Evolutionary conservation across 495 filamentous ascomycete species (phyloP), one percentile per base, ranked within the genome.

Genomic region (Penicillium silybi): DNA sequence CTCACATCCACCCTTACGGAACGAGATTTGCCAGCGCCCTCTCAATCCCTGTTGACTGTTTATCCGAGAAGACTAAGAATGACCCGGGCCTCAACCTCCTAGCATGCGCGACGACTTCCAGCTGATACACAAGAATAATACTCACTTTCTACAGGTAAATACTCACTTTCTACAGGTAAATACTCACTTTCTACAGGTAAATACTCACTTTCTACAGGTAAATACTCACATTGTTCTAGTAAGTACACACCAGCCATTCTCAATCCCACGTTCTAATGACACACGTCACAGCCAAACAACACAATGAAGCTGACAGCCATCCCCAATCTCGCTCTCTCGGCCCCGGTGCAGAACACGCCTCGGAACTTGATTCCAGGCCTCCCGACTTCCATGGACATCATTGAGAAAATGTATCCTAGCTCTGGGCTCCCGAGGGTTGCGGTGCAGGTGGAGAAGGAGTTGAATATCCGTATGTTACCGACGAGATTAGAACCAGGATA

Each of bases 281-380:
- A 5, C 10, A 32, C 4, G 3, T 32, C 2, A 32, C 11, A 32
- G 29, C 11, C 29, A 32, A 32, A 11, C 29, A 5, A 17, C 43
- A 58, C 16, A 25, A 61, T 58, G 54, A 61, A 61, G 38, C 35
- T 58, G 13, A 49, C 54, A n/a, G n/a, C 54, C 9, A 50, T 61
- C 34, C 22, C 58, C 46, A 11, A 26, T 59, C 4, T 56, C 38
- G 1, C 18, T 61, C 52, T 56, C 58, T 5, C 57, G 13, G 45
- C 46, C 16, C 58, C 54, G 10, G 26, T 62, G 4, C 40, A 41
- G 18, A n/a, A 23, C 2, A 44, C 38, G 4, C 25, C 27, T 2
- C 49, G 58, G 40, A 38, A n/a, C 13, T 15, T 59, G 4, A 50
- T 64, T 17, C 61, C 61, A 17, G 37, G 37, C 37, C n/a, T 39